Conservation (phyloP, 2,329 filamentous ascomycete genomes). For the Paraphaeosphaeria sporulosa region DNA sequence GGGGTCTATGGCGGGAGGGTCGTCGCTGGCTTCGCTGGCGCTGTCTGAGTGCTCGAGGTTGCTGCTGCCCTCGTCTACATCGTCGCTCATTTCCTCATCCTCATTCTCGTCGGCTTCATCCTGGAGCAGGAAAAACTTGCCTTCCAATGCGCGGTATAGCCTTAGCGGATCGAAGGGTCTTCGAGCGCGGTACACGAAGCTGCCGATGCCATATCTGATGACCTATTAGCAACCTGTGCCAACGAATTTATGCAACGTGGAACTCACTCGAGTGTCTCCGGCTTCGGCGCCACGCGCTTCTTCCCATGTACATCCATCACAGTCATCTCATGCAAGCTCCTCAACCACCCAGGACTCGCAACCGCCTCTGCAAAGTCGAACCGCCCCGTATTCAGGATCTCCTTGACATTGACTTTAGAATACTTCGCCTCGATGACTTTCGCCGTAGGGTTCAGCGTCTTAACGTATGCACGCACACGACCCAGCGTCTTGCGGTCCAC, state of each 20-base stretch:
- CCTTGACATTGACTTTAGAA: constrained; percentile 65
- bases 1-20: constrained; percentile 39
- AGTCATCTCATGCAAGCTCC: constrained; percentile 73
- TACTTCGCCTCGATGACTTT: constrained; percentile 69
- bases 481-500: constrained; percentile 58
- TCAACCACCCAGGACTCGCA: constrained; percentile 73
- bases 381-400: constrained; percentile 70
- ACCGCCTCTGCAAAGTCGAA: constrained; percentile 72
- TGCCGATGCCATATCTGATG: constrained; percentile 69
- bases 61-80: constrained; percentile 20
- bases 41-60: constrained; percentile 21
- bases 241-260: no score
- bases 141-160: constrained; percentile 51
- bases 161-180: constrained; percentile 53
- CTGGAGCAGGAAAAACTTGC: constrained; percentile 54
- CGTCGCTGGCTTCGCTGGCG: constrained; percentile 42
- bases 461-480: constrained; percentile 62
- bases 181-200: constrained; percentile 71
- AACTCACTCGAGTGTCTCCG: constrained; percentile 71
- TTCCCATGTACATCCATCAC: constrained; percentile 63
- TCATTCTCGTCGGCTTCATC: constrained; percentile 46
- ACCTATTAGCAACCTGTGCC: background rate
- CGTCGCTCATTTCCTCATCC: constrained; percentile 23
- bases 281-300: constrained; percentile 68
- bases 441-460: constrained; percentile 70